Percentiles rank a stretch among this genome's conserved stretches.
These are phyloP conservation scores for Myxozyma monticola DNA, from an alignment of 805 yeast genomes.

Conservation along the genomic window DNA sequence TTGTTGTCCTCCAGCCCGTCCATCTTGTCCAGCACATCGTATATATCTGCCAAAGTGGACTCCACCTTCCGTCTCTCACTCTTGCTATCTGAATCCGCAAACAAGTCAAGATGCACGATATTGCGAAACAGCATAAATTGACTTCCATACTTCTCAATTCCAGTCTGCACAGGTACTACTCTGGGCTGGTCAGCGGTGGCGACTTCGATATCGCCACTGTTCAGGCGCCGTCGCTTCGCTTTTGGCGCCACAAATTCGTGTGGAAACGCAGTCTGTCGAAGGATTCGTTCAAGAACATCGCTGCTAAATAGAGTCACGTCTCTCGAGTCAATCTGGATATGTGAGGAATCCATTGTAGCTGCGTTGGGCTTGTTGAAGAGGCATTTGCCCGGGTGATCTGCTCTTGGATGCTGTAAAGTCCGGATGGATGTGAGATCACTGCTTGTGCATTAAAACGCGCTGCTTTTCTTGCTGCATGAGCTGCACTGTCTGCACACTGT, in stretches of 20 bases:
- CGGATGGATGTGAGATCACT: too few species aligned
- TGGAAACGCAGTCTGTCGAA: slow-evolving; percentile 7
- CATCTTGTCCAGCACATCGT: too few species aligned
- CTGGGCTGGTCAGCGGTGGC: neutral
- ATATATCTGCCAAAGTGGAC: slow-evolving; percentile 1
- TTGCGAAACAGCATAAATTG: slow-evolving; percentile 14
- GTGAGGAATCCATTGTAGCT: neutral
- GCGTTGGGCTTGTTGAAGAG: too few species aligned
- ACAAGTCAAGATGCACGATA: neutral
- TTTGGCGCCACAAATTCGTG: neutral
- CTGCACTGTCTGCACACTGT: too few species aligned
- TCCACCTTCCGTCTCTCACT: neutral
- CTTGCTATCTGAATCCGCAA: slow-evolving; percentile 1
- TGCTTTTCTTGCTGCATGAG: too few species aligned
- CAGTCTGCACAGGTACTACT: neutral
- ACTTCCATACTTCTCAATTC: slow-evolving; percentile 13
- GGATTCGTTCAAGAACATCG: neutral
- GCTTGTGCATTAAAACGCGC: too few species aligned
- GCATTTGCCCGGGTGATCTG: too few species aligned
- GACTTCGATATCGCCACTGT: neutral
- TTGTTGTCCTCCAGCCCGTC: too few species aligned
- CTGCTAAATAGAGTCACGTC: neutral
- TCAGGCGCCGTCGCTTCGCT: slow-evolving; percentile 11
- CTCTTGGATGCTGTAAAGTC: too few species aligned
- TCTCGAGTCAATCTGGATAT: neutral